phyloP scores from a whole-genome alignment of 2,329 filamentous ascomycete species.

The Ophiostoma ips region DNA sequence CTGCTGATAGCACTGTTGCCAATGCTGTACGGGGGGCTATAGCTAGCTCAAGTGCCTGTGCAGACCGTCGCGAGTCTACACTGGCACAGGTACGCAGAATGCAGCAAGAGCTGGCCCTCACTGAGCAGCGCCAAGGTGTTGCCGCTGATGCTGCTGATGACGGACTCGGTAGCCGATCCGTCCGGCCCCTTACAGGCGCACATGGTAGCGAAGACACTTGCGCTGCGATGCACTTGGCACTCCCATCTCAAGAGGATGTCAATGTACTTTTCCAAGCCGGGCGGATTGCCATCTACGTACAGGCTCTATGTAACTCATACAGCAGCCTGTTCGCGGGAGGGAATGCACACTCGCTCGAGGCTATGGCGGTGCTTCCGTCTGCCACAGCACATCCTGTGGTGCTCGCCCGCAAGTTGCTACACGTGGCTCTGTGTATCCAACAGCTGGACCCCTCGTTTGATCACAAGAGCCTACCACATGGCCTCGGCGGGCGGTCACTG shows the following conservation, averaged over 20 bases:
- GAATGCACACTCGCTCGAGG: constrained; percentile 1
- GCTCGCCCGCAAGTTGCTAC: constrained; percentile 22
- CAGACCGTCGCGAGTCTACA: no score
- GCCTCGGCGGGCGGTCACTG: neutral
- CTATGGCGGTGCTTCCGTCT: constrained; percentile 2
- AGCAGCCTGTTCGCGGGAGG: neutral
- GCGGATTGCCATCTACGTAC: constrained; percentile 3
- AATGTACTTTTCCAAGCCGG: constrained; percentile 4
- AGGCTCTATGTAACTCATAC: constrained; percentile 7
- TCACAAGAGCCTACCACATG: neutral
- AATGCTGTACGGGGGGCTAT: no score
- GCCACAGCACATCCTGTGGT: constrained; percentile 22
- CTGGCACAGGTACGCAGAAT: no score
- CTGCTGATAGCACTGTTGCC: no score
- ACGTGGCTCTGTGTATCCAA: constrained; percentile 21
- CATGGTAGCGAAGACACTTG: neutral
- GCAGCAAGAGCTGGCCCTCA: no score
- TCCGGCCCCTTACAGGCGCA: neutral
- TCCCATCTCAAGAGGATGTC: constrained; percentile 5
- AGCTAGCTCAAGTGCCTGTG: no score
- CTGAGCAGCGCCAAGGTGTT: no score
- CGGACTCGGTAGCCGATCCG: neutral
- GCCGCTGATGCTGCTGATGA: no score
- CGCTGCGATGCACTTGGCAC: neutral
- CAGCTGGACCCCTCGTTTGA: constrained; percentile 3